These are phyloP conservation scores for Paraphaeosphaeria minitans DNA, from an alignment of 2,329 filamentous ascomycete genomes.

Conservation along the genomic window DNA sequence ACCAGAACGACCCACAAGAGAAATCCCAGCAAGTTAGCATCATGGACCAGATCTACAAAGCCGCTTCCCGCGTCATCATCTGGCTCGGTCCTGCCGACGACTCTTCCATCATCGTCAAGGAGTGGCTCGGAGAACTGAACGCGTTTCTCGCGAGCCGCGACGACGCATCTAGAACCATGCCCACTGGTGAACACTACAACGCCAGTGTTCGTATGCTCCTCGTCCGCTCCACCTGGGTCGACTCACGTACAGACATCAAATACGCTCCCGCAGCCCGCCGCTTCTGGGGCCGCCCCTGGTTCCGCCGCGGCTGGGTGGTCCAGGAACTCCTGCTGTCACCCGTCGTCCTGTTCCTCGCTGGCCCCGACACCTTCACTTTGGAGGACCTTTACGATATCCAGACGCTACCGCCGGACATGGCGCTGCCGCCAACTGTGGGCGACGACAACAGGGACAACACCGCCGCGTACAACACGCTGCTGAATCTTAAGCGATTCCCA, in stretches of 20 bases:
- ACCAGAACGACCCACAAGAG: constrained; percentile 38
- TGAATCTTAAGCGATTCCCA: constrained; percentile 19
- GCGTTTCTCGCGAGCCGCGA: constrained; percentile 9
- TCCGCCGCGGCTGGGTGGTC: constrained; percentile 19
- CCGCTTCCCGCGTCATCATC: constrained; percentile 21
- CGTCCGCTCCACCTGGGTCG: constrained; percentile 8
- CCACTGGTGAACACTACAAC: constrained; percentile 5
- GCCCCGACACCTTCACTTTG: constrained; percentile 14
- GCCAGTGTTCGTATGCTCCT: constrained; percentile 9
- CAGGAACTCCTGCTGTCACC: constrained; percentile 20
- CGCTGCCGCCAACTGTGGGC: background rate
- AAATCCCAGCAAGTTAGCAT: constrained; percentile 41
- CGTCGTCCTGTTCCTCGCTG: constrained; percentile 12
- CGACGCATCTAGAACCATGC: constrained; percentile 2
- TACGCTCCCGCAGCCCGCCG: constrained; percentile 13
- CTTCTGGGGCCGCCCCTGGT: constrained; percentile 11
- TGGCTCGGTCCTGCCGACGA: constrained; percentile 24
- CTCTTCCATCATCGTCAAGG: background rate
- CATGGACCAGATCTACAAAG: constrained; percentile 43
- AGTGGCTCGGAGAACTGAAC: constrained; percentile 12
- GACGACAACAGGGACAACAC: constrained; percentile 1
- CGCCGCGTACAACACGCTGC: constrained; percentile 16
- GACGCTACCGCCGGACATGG: constrained; percentile 10
- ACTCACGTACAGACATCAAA: background rate
- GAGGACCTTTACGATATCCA: constrained; percentile 18